Evolutionary conservation across 2,329 filamentous ascomycete genomes (phyloP).

Genomic region (Cordyceps tenuipes): DNA sequence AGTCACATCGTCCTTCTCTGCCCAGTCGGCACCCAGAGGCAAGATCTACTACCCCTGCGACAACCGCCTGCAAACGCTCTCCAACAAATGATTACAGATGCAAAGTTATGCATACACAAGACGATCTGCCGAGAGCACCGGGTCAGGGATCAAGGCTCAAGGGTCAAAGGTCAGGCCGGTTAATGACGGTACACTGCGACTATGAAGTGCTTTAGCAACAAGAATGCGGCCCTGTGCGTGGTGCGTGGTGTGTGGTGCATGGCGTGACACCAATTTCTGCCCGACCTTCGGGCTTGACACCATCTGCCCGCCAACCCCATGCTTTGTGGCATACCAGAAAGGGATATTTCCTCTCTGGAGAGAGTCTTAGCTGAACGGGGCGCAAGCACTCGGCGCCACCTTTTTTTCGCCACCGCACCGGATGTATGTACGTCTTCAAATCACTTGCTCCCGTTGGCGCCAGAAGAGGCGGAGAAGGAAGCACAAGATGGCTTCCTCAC

Average conservation of each 20-base stretch:
- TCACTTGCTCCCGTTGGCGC: not conserved
- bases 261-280: slow-evolving; percentile 8
- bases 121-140: not conserved
- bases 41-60: not conserved
- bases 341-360: not conserved
- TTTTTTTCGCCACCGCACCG: not conserved
- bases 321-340: not conserved
- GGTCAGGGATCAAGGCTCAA: not conserved
- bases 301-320: not conserved
- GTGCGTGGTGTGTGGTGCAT: too few relatives aligned
- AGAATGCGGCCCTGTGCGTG: not conserved
- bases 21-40: not conserved
- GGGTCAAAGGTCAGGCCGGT: not conserved
- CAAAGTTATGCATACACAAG: not conserved
- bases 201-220: not conserved
- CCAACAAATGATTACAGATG: not conserved
- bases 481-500: not conserved
- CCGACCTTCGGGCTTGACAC: not conserved
- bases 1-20: not conserved
- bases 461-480: not conserved
- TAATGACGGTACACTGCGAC: not conserved
- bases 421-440: not conserved
- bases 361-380: not conserved
- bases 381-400: not conserved
- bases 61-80: too few relatives aligned